Evolutionary conservation across 2,329 filamentous ascomycete species (phyloP), one percentile per base, ranked within the genome.

Genomic region (Phyllosticta capitalensis): DNA sequence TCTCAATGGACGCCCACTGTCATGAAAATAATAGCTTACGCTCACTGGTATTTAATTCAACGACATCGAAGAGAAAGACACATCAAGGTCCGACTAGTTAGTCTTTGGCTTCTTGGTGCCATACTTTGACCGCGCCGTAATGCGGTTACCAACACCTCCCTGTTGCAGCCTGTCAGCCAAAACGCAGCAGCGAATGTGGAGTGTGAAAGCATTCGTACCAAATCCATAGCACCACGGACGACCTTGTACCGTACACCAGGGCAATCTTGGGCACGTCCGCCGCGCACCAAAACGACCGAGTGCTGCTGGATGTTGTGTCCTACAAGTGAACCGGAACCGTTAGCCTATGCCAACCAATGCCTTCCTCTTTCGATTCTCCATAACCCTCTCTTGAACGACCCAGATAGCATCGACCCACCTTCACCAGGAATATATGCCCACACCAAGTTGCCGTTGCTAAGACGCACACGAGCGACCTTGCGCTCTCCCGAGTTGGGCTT

Each of bases 231-330:
- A 30, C 94, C 94, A 71, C 94, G 81, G 50, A 99, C 89, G 68
- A 96, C 78, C 75, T 95, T 90, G 74, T 99, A 99, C 71, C 92
- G 87, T 76, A 99, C 94, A 86, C 94, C 94, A 63, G 94, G 94
- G 78, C 94, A 99, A 85, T 99, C 94, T 82, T 97, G 94, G 64
- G 85, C 86, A 72, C 94, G 82, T 1, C 94, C 94, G 61, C 94
- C 94, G 65, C 94, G 82, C n/a, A 99, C 92, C 65, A 97, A 80
- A 59, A 99, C 94, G 53, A 99, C 94, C 68, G 89, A 95, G 80
- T 99, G 95, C 81, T 97, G 94, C 81, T 97, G 92, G 65, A 97
- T 92, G 75, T 97, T 99, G 78, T 99, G 94, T 54, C 94, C 83
- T 84, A 21, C 20, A 57, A 19, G 26, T 17, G 20, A 38, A 55